Evolutionary conservation across 805 yeast genomes (phyloP), one percentile per base, ranked within the genome.

Genomic region (Candida incommunis): DNA sequence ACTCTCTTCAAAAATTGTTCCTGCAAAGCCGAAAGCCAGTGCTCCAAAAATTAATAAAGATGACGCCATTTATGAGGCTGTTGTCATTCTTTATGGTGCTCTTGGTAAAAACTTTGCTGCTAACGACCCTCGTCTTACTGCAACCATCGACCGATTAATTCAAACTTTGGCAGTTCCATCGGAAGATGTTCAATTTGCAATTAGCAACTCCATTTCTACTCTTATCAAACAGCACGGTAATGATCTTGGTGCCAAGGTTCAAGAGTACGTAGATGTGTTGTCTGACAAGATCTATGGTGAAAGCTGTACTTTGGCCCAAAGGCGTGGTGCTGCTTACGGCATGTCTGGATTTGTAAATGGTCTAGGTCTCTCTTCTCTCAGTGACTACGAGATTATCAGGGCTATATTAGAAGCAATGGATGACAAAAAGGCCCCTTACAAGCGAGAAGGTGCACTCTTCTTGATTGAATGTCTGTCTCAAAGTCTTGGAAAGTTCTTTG

Each of bases 281-380:
- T 72, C 83, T 56, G 74, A 67, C 3, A 76, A 73, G 51, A 65
- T 88, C 22, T 76, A 83, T 56, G 59, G 63, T 5, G 77, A 76
- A 2, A 65, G 66, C 25, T 52, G 64, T 1, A 61, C 64, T 40
- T 61, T 70, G 3, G 63, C 65, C 3, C 67, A 70, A n/a, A 73
- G 95, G 58, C 74, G 90, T 51, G 99, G 97, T 57, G 90, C 96
- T 2, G 97, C 97, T 1, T 87, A 84, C 65, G 98, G 97, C 61
- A 73, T 92, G 54, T 83, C 97, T 21, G 99, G 99, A 50, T 64
- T 92, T 41, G 90, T 83, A 2, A 81, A 84, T 57, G 98, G 99
- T 47, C 73, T 77, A 21, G 98, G 98, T 52, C 76, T 92, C 44
- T 71, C 76, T 48, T 72, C 94, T 0, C 65, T 92, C 44, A 72